Percentiles rank a stretch among this genome's conserved stretches.
These are phyloP conservation scores for Leccinum disarticulatum DNA, from an alignment of 768 basidiomycete genomes.

Conservation along the genomic window DNA sequence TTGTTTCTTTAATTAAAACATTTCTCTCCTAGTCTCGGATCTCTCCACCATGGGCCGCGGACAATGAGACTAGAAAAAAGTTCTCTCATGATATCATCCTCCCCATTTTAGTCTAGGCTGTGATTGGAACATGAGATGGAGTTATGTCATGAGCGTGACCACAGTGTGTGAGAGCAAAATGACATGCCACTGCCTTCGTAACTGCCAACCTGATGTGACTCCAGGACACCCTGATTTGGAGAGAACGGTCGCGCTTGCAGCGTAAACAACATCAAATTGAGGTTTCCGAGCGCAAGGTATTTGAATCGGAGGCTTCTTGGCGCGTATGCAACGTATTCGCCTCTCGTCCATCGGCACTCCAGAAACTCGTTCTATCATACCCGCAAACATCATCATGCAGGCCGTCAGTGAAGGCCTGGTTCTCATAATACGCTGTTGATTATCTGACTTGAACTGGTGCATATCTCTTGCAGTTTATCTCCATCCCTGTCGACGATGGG, in stretches of 20 bases:
- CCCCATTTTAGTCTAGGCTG: neutral
- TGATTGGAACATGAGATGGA: neutral
- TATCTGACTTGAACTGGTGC: neutral
- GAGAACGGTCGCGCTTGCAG: neutral
- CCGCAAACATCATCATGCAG: constrained; percentile 13
- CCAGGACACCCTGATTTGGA: neutral
- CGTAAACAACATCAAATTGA: constrained; percentile 4
- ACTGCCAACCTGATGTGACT: neutral
- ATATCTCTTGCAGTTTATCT: constrained; percentile 3
- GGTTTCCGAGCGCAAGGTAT: constrained; percentile 1
- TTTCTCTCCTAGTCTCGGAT: too few relatives aligned
- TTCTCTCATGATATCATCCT: neutral
- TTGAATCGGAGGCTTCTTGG: neutral
- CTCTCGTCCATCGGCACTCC: neutral
- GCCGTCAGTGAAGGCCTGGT: constrained; percentile 10
- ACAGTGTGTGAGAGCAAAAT: neutral
- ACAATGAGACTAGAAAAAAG: too few relatives aligned
- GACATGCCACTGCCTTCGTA: neutral
- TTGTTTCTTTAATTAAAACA: neutral
- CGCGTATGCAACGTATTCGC: neutral
- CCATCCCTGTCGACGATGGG: constrained; percentile 15
- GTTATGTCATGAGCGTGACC: neutral
- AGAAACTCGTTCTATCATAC: constrained; percentile 3
- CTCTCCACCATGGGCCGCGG: too few relatives aligned
- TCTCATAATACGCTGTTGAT: neutral